Base-by-base conservation (phyloP, 1,284 basidiomycete species). In the Ustilago trichophora region DNA sequence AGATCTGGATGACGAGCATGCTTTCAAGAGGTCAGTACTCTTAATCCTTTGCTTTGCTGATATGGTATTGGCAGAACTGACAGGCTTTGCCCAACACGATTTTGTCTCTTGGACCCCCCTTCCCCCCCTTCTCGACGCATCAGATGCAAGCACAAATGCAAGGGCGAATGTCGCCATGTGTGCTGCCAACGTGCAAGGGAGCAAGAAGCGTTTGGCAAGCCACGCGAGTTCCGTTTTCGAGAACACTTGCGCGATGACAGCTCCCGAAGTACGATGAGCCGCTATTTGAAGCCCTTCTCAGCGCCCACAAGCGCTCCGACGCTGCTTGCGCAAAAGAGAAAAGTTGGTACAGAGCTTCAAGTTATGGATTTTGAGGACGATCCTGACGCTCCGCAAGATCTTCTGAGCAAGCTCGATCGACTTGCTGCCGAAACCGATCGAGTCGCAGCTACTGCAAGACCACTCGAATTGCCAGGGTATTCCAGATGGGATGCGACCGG, bases 151-250 rank as follows among this genome's bases (percentile, higher is more conserved):
- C 72, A 73, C 47, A 62, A 45, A 19, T 73, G 72, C 73, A 80
- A 78, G 38, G 51, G 37, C 11, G 48, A 33, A 2, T 82, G 81
- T 57, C 60, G 77, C 22, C 81, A 82, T 37, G 54, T 71, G 21
- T 82, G 81, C 70, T 80, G 55, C 35, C 59, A 57, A 27, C 64
- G 63, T 7, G 42, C 45, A 6, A 44, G 54, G 34, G 60, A 64
- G 22, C 31, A 40, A 15, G 35, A 49, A 13, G 27, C 18, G 1
- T 26, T 36, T 11, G 50, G 26, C 12, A 48, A 27, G 49, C 36
- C 43, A 9, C 26, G 41, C 10, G 22, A 52, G 19, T 53, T 44
- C 19, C 40, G 38, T 2, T 57, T 53, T n/a, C 60, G 45, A 27
- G 41, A 40, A 37, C 49, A 54, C 6, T 13, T 7, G 15, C 22